Percentiles rank a stretch among this genome's conserved stretches.
phyloP scores from a whole-genome alignment of 1,139 yeast genomes.

The Wickerhamomyces sp. region DNA sequence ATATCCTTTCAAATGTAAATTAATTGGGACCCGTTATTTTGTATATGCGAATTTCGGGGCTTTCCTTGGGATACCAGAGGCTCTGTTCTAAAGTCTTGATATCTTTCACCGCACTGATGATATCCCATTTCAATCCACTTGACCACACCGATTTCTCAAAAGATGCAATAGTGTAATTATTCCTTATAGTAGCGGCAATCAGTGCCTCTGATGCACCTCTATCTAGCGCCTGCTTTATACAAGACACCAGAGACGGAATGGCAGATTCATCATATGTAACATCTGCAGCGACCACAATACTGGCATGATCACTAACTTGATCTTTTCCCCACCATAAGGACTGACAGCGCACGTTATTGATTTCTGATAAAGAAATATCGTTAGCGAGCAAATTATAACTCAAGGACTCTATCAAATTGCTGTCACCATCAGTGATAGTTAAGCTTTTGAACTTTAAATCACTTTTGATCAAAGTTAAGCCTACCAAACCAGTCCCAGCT shows the following conservation, averaged over 20 bases:
- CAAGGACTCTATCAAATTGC: conserved; percentile 50
- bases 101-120: conserved; percentile 6
- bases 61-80: conserved; percentile 28
- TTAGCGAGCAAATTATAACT: conserved; percentile 44
- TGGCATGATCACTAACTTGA: conserved; percentile 30
- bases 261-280: conserved; percentile 73
- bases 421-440: conserved; percentile 75
- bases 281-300: conserved; percentile 71
- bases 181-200: conserved; percentile 75
- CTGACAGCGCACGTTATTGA: conserved; percentile 28
- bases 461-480: conserved; percentile 42
- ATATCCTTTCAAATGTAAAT: too few relatives aligned
- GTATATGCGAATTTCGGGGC: conserved; percentile 40
- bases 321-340: conserved; percentile 63
- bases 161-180: conserved; percentile 45
- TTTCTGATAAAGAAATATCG: conserved; percentile 18
- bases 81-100: conserved; percentile 10
- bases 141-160: conserved; percentile 44
- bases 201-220: conserved; percentile 28
- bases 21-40: too few relatives aligned
- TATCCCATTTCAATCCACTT: conserved; percentile 20
- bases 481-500: conserved; percentile 86
- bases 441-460: conserved; percentile 25
- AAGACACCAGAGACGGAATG: conserved; percentile 48
- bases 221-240: conserved; percentile 38